Percentiles rank a stretch among this genome's conserved stretches.
phyloP scores from a whole-genome alignment of 202 grass and related monocot genomes.

The Setaria viridis region DNA sequence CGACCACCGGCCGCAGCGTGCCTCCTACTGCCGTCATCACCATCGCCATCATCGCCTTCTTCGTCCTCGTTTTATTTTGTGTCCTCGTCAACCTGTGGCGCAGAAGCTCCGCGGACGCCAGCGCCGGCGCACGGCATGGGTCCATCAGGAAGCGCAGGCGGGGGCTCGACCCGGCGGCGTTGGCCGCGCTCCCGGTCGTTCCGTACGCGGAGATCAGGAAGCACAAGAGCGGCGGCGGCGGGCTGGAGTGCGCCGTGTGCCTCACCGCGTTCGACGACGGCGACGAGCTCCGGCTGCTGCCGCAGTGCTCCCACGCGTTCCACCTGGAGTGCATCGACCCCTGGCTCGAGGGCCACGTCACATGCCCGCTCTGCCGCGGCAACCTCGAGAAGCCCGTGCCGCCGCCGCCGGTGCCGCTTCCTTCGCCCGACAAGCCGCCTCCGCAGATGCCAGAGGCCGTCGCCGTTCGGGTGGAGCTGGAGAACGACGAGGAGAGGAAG shows the following conservation, averaged over 20 bases:
- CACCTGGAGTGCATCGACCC: conserved; percentile 60
- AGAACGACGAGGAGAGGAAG: not conserved
- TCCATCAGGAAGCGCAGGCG: conserved; percentile 36
- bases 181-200: conserved; percentile 69
- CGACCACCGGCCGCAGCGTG: conserved; percentile 30
- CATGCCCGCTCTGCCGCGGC: conserved; percentile 58
- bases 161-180: conserved; percentile 53
- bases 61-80: conserved; percentile 50
- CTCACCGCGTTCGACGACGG: conserved; percentile 48
- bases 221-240: conserved; percentile 60
- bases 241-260: conserved; percentile 64
- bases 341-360: conserved; percentile 50
- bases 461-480: conserved; percentile 15
- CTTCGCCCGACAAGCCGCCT: conserved; percentile 20
- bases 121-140: not conserved
- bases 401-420: not conserved
- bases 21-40: conserved; percentile 43
- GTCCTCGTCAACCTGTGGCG: conserved; percentile 48
- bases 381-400: conserved; percentile 49
- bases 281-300: conserved; percentile 55
- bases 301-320: conserved; percentile 58
- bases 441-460: conserved; percentile 29
- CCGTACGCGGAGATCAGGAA: conserved; percentile 63
- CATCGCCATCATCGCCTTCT: conserved; percentile 48
- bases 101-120: not conserved